A percentile compares a stretch with the other conserved stretches of the same genome.
Conservation (phyloP, 1,284 basidiomycete genomes). For the Pholiota adiposa region DNA sequence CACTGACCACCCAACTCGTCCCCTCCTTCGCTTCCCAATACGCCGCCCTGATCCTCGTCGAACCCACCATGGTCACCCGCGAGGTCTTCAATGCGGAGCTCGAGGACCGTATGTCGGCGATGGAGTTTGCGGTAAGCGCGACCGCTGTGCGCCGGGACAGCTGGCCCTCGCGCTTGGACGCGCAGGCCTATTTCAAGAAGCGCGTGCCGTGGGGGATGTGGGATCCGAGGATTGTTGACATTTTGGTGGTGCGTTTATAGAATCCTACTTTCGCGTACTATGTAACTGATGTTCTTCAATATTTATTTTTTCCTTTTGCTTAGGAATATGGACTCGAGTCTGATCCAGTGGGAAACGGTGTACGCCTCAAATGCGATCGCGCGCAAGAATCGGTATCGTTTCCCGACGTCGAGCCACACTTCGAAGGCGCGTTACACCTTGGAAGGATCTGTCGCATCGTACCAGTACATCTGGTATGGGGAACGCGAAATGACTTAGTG, state of each 20-base stretch:
- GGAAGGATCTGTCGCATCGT: slow-evolving; percentile 34
- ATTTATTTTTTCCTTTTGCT: background rate
- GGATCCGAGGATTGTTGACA: slow-evolving; percentile 39
- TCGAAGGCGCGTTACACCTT: slow-evolving; percentile 40
- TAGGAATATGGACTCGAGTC: slow-evolving; percentile 39
- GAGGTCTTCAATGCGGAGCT: slow-evolving; percentile 36
- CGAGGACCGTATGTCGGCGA: slow-evolving; percentile 38
- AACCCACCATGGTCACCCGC: slow-evolving; percentile 42
- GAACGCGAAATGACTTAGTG: slow-evolving; percentile 40
- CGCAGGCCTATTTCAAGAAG: slow-evolving; percentile 40
- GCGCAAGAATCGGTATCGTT: slow-evolving; percentile 47
- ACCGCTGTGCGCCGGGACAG: slow-evolving; percentile 40
- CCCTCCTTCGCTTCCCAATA: slow-evolving; percentile 30
- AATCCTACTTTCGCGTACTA: background rate
- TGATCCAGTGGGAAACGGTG: slow-evolving; percentile 28
- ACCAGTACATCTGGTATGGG: slow-evolving; percentile 48
- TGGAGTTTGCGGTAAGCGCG: slow-evolving; percentile 39
- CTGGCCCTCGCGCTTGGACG: slow-evolving; percentile 40
- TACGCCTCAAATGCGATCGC: slow-evolving; percentile 44
- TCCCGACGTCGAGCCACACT: slow-evolving; percentile 44
- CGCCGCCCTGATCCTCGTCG: slow-evolving; percentile 42
- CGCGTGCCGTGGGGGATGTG: slow-evolving; percentile 47
- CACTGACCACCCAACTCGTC: slow-evolving; percentile 14
- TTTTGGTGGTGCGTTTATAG: slow-evolving; percentile 34
- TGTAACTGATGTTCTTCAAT: too few relatives aligned